Evolutionary conservation across 257 asterid species (phyloP).

Genomic region (Ehretia macrophylla): DNA sequence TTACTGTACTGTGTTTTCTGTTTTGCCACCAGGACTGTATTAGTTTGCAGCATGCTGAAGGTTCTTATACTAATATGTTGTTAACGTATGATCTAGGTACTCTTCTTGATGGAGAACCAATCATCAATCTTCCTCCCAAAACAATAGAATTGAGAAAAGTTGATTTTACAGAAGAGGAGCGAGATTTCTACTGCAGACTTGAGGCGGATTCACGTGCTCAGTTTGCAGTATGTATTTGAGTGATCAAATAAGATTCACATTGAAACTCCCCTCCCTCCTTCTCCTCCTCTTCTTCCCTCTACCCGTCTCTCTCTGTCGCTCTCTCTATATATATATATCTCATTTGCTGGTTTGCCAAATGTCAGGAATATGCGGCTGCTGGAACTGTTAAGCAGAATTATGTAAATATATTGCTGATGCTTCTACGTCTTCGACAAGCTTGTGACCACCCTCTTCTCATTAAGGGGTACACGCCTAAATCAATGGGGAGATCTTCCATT

Average conservation of each 20-base stretch:
- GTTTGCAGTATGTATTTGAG: constrained; percentile 72
- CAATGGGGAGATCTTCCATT: constrained; percentile 60
- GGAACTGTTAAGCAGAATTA: constrained; percentile 96
- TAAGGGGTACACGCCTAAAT: constrained; percentile 51
- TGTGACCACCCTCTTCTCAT: constrained; percentile 99
- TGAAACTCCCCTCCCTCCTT: neutral
- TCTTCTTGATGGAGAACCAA: constrained; percentile 84
- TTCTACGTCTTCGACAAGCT: constrained; percentile 95
- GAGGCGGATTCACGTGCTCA: constrained; percentile 94
- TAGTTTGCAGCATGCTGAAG: constrained; percentile 9
- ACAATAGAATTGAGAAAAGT: constrained; percentile 64
- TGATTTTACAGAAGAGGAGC: constrained; percentile 82
- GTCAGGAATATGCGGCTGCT: constrained; percentile 93
- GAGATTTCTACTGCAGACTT: constrained; percentile 75
- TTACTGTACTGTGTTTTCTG: no score
- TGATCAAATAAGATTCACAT: neutral
- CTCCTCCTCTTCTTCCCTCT: neutral
- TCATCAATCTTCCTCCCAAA: constrained; percentile 82
- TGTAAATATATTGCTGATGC: constrained; percentile 89
- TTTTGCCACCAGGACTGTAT: neutral
- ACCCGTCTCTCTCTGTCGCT: no score
- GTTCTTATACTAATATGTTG: constrained; percentile 15
- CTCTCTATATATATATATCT: neutral
- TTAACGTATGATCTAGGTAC: constrained; percentile 48
- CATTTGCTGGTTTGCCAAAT: constrained; percentile 18